These are phyloP conservation scores for Geotrichum ghanense DNA, from an alignment of 805 yeast genomes.

Conservation along the genomic window DNA sequence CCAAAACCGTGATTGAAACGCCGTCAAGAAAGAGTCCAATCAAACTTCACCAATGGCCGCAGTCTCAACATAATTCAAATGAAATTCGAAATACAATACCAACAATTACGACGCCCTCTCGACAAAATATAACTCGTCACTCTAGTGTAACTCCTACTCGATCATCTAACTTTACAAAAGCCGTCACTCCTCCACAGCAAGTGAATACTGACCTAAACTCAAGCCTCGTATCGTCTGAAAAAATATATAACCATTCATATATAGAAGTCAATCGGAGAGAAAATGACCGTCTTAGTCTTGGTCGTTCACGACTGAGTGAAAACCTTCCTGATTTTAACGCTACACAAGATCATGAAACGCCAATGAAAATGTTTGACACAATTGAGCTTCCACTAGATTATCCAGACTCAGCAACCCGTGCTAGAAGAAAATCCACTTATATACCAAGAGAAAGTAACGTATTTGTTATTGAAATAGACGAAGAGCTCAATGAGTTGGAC, in stretches of 20 bases:
- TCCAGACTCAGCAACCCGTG: too few species aligned
- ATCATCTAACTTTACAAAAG: background rate
- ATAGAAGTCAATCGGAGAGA: background rate
- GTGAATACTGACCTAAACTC: too few species aligned
- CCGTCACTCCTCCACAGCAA: too few species aligned
- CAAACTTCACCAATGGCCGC: too few species aligned
- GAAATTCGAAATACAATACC: too few species aligned
- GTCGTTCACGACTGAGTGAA: background rate
- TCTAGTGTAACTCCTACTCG: background rate
- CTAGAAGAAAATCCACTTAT: too few species aligned
- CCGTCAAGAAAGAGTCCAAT: too few species aligned
- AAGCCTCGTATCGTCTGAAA: too few species aligned
- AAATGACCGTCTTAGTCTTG: background rate
- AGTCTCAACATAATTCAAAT: too few species aligned
- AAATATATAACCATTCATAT: background rate
- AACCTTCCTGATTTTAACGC: background rate
- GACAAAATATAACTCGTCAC: background rate
- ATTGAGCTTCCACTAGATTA: background rate
- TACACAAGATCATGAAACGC: background rate
- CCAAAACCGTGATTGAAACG: background rate
- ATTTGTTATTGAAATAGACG: background rate
- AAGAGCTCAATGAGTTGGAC: background rate
- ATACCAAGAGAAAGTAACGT: background rate
- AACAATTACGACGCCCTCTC: background rate
- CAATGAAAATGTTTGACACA: background rate